Conservation (phyloP, 139 green algal genomes). For the Picochlorum sp. region DNA sequence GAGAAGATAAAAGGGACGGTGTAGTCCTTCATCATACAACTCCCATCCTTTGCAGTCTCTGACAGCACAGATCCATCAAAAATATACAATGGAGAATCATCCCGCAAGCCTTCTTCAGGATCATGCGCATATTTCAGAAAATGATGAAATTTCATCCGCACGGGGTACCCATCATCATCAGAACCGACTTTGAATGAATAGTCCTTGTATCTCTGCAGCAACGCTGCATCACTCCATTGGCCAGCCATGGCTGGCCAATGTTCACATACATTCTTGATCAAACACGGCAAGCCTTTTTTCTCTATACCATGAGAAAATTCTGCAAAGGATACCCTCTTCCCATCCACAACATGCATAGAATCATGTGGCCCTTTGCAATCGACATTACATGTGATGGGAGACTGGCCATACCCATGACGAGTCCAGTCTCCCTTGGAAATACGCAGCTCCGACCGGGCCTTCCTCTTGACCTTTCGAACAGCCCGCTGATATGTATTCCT, state of each 20-base stretch:
- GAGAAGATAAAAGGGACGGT: conserved; percentile 52
- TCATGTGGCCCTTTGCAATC: conserved; percentile 23
- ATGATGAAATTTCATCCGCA: conserved; percentile 67
- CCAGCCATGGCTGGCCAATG: conserved; percentile 41
- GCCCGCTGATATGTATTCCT: conserved; percentile 10
- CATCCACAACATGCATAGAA: conserved; percentile 40
- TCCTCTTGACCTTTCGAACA: conserved; percentile 48
- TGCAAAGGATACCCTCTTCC: conserved; percentile 26
- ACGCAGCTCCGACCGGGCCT: conserved; percentile 63
- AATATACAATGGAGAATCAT: conserved; percentile 74
- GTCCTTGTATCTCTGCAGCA: conserved; percentile 42
- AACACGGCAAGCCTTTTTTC: conserved; percentile 45
- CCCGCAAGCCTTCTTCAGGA: conserved; percentile 33
- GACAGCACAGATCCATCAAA: conserved; percentile 56
- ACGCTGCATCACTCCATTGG: conserved; percentile 40
- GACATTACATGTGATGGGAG: too few species aligned
- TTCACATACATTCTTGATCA: conserved; percentile 61
- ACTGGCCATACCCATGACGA: conserved; percentile 37
- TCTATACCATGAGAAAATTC: conserved; percentile 67
- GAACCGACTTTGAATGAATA: conserved; percentile 83
- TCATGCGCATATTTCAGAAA: conserved; percentile 60
- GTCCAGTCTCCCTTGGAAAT: conserved; percentile 68
- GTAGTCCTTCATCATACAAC: conserved; percentile 46
- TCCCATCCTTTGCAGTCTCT: conserved; percentile 8
- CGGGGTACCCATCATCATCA: conserved; percentile 86